Conservation (phyloP, 2,329 filamentous ascomycete species). For the Byssothecium circinans region DNA sequence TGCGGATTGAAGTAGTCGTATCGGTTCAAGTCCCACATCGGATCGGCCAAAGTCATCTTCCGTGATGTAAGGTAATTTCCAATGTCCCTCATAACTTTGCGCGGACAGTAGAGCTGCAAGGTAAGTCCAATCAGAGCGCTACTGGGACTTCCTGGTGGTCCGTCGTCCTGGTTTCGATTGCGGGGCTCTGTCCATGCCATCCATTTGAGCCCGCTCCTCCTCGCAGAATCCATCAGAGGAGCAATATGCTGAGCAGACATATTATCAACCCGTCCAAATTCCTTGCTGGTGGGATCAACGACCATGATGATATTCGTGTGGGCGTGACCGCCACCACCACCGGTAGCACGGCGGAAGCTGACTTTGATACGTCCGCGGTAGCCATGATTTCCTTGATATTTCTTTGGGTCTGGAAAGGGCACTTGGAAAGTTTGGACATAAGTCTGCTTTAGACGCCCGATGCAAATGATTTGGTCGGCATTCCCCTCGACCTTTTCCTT, state of each 20-base stretch:
- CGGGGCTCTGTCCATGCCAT: constrained; percentile 71
- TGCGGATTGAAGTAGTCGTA: constrained; percentile 79
- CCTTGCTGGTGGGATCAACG: constrained; percentile 68
- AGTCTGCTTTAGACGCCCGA: constrained; percentile 72
- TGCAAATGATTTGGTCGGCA: constrained; percentile 73
- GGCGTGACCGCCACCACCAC: constrained; percentile 33
- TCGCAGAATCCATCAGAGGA: constrained; percentile 68
- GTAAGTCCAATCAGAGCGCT: constrained; percentile 55
- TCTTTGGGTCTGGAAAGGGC: constrained; percentile 68
- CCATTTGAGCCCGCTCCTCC: constrained; percentile 65
- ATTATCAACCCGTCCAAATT: constrained; percentile 76
- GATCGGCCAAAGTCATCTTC: constrained; percentile 65
- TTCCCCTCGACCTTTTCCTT: constrained; percentile 51
- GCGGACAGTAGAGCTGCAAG: constrained; percentile 77
- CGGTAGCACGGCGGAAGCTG: constrained; percentile 62
- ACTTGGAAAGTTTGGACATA: constrained; percentile 68
- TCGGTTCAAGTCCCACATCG: constrained; percentile 65
- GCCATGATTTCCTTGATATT: constrained; percentile 60
- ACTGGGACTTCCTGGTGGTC: constrained; percentile 21
- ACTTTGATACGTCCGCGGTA: constrained; percentile 72
- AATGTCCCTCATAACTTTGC: constrained; percentile 65
- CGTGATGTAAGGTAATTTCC: constrained; percentile 68
- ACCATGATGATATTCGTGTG: constrained; percentile 72
- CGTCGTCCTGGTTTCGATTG: constrained; percentile 60
- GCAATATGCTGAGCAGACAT: constrained; percentile 68